phyloP scores from a whole-genome alignment of 116 monocot genomes.

The Iris pallida region DNA sequence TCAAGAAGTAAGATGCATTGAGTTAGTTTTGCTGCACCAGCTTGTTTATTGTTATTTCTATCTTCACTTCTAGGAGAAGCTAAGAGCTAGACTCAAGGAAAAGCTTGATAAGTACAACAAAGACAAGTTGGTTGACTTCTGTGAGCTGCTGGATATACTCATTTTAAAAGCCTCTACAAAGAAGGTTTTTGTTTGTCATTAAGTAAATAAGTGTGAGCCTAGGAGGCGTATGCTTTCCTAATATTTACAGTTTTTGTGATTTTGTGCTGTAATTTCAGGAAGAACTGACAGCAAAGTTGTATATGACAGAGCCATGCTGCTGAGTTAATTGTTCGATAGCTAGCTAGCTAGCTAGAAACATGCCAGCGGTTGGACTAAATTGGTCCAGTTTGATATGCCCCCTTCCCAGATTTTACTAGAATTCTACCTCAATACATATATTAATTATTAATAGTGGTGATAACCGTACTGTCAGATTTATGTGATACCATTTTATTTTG shows the following conservation, averaged over 20 bases:
- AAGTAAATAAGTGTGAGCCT: not conserved
- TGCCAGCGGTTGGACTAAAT: too few relatives aligned
- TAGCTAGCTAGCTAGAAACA: too few relatives aligned
- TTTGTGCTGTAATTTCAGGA: conserved; percentile 44
- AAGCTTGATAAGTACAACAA: conserved; percentile 82
- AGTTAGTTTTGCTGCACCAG: too few relatives aligned
- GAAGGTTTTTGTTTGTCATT: conserved; percentile 46
- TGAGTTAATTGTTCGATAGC: too few relatives aligned
- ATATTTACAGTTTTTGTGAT: not conserved
- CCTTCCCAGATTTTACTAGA: too few relatives aligned
- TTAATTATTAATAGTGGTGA: too few relatives aligned
- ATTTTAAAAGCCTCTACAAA: conserved; percentile 41
- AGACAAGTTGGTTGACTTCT: conserved; percentile 74
- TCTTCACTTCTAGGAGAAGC: conserved; percentile 55
- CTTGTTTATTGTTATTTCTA: not conserved
- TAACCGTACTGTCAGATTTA: too few relatives aligned
- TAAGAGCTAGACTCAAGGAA: conserved; percentile 62
- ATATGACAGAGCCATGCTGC: too few relatives aligned
- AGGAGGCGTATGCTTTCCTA: not conserved
- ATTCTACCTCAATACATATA: too few relatives aligned
- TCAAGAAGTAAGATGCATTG: too few relatives aligned
- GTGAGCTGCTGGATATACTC: conserved; percentile 75
- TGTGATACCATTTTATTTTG: too few relatives aligned
- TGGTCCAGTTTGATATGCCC: too few relatives aligned
- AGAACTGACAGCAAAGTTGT: conserved; percentile 62